Conservation (phyloP, 2,329 filamentous ascomycete species). For the Stachybotrys chlorohalonatus region DNA sequence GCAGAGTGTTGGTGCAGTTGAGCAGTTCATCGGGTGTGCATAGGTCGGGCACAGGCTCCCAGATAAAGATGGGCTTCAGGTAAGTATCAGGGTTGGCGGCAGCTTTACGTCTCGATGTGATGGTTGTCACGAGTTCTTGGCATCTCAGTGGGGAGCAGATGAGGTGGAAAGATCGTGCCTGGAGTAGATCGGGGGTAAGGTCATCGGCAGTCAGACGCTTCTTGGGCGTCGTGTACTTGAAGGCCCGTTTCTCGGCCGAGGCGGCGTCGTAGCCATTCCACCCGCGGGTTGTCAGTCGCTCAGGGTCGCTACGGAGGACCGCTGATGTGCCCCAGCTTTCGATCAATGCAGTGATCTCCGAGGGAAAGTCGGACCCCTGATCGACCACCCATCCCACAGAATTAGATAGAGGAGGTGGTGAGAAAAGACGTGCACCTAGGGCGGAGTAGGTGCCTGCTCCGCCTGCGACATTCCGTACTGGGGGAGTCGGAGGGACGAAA, state of each 20-base stretch:
- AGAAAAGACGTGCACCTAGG: slow-evolving; percentile 81
- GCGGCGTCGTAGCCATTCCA: slow-evolving; percentile 79
- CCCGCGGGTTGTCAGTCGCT: slow-evolving; percentile 73
- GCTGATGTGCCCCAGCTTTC: slow-evolving; percentile 68
- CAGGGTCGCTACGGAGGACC: slow-evolving; percentile 54
- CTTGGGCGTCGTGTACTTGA: slow-evolving; percentile 84
- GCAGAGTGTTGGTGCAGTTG: slow-evolving; percentile 54
- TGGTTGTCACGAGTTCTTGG: slow-evolving; percentile 63
- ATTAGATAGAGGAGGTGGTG: slow-evolving; percentile 55
- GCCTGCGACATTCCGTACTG: slow-evolving; percentile 70
- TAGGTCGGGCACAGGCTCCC: slow-evolving; percentile 90
- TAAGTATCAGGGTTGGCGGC: slow-evolving; percentile 23
- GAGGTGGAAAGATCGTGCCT: slow-evolving; percentile 74
- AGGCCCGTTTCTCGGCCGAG: slow-evolving; percentile 60
- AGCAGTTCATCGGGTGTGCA: slow-evolving; percentile 63
- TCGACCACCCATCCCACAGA: slow-evolving; percentile 88
- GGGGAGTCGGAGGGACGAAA: slow-evolving; percentile 59
- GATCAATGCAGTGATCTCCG: slow-evolving; percentile 53
- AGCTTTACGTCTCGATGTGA: slow-evolving; percentile 48
- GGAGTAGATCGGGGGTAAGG: slow-evolving; percentile 56
- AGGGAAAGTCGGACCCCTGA: slow-evolving; percentile 78
- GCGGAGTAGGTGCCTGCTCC: slow-evolving; percentile 83
- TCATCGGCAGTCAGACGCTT: slow-evolving; percentile 67
- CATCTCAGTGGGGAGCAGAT: slow-evolving; percentile 75
- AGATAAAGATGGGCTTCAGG: slow-evolving; percentile 67